Evolutionary conservation across 495 filamentous ascomycete species (phyloP).

Genomic region (Penicillium desertorum): DNA sequence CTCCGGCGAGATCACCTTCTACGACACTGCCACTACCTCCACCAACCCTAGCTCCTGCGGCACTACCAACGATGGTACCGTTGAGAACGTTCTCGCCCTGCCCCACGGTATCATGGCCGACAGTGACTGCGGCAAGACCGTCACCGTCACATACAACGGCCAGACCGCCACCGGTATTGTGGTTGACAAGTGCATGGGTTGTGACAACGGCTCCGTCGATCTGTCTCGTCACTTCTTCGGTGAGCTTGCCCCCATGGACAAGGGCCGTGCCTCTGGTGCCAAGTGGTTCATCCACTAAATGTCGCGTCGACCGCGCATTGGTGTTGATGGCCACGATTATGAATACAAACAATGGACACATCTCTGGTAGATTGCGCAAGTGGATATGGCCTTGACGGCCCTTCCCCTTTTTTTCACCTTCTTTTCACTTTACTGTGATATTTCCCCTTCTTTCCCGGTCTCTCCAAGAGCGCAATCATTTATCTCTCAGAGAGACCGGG

Average conservation of each 20-base stretch:
- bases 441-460: conserved; percentile 12
- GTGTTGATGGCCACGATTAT: conserved; percentile 3
- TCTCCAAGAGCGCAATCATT: background rate
- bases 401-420: conserved; percentile 1
- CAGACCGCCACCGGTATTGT: conserved; percentile 56
- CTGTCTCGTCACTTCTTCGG: conserved; percentile 47
- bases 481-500: background rate
- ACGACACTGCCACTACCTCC: conserved; percentile 42
- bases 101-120: conserved; percentile 55
- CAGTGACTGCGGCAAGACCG: conserved; percentile 63
- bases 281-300: conserved; percentile 41
- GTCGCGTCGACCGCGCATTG: conserved; percentile 25
- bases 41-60: conserved; percentile 47
- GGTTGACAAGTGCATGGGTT: conserved; percentile 77
- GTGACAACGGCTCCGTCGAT: conserved; percentile 48
- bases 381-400: conserved; percentile 13
- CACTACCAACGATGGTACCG: conserved; percentile 41
- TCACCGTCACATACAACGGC: conserved; percentile 59
- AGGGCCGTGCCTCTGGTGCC: conserved; percentile 35
- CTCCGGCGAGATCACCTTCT: conserved; percentile 47
- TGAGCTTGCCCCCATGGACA: conserved; percentile 29
- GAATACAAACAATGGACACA: conserved; percentile 7
- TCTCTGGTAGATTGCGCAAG: conserved; percentile 30
- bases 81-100: conserved; percentile 48
- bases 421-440: background rate